Base-by-base conservation (phyloP, 1,284 basidiomycete species). In the Pterula multifida region DNA sequence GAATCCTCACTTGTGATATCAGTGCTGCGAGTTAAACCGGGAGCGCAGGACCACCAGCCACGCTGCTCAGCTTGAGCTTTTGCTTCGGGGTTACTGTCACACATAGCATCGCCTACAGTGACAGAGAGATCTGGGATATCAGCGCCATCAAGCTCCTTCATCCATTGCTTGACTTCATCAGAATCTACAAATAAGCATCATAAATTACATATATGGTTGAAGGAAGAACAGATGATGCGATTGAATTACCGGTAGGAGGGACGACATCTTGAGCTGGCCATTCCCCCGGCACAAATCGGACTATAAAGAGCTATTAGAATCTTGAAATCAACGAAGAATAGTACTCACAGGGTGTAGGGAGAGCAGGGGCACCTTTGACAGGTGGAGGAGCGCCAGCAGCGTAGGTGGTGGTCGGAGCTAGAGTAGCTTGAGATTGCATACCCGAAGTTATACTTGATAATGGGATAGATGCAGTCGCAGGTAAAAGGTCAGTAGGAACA, bases 41-140 rank as follows among this genome's bases (percentile, higher is more conserved):
- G 39, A 62, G 89, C 87, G 61, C 90, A 93, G n/a, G 90, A 88
- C 86, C 86, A 89, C 86, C 85, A 89, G 42, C 84, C 83, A 56
- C 79, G 77, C 52, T 64, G 65, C 6, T 74, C 68, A 36, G 84
- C 80, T 44, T 79, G 62, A 3, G 78, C 65, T 2, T 76, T 80
- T 12, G 79, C 75, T 2, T 64, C 65, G 26, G 83, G 75, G 55
- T 83, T 78, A 45, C 70, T 67, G 26, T 62, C 71, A 58, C 85
- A 85, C 39, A 42, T 42, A 19, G 81, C 76, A n/a, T 84, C 87
- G 54, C 82, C 79, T 23, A 63, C 61, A 1, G 80, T 82, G 2
- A 75, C 76, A 22, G 65, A 49, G 39, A 87, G 62, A 56, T 79
- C 61, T 4, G 90, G 90, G 53, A 90, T 84, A 56, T 79, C 56